A percentile compares a stretch with the other conserved stretches of the same genome.
These are phyloP conservation scores for Coleophoma eucalyptorum DNA, from an alignment of 2,329 filamentous ascomycete genomes.

Conservation along the genomic window DNA sequence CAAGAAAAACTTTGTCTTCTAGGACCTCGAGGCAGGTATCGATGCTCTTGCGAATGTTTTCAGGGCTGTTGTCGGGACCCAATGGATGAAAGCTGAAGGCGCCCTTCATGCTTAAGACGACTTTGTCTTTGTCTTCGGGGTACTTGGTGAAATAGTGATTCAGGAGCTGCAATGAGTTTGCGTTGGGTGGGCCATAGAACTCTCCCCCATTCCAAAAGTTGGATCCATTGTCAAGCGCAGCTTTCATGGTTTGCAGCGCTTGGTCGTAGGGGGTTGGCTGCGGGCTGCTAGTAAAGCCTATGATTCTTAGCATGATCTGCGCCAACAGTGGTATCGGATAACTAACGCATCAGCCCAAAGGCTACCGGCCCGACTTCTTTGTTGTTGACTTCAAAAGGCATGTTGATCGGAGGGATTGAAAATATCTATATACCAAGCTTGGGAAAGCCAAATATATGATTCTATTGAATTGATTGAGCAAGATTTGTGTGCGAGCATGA, in stretches of 20 bases:
- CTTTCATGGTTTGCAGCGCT: constrained; percentile 48
- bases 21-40: constrained; percentile 47
- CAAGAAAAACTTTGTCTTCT: constrained; percentile 39
- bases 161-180: constrained; percentile 54
- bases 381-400: background rate
- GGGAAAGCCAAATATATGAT: no score
- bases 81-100: constrained; percentile 32
- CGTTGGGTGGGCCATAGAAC: constrained; percentile 57
- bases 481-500: background rate
- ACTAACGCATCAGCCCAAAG: constrained; percentile 2
- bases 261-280: constrained; percentile 27
- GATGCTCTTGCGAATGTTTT: constrained; percentile 49
- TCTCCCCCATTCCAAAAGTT: constrained; percentile 58
- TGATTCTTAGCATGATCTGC: background rate
- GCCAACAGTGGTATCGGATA: background rate
- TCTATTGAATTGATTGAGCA: background rate
- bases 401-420: background rate
- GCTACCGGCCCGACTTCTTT: constrained; percentile 1
- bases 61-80: constrained; percentile 43
- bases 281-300: background rate
- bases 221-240: constrained; percentile 38
- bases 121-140: constrained; percentile 56
- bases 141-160: constrained; percentile 57
- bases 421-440: no score
- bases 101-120: constrained; percentile 61